Evolutionary conservation across 371 early-diverging fungal species (phyloP).

Genomic region (Mucor piriformis): DNA sequence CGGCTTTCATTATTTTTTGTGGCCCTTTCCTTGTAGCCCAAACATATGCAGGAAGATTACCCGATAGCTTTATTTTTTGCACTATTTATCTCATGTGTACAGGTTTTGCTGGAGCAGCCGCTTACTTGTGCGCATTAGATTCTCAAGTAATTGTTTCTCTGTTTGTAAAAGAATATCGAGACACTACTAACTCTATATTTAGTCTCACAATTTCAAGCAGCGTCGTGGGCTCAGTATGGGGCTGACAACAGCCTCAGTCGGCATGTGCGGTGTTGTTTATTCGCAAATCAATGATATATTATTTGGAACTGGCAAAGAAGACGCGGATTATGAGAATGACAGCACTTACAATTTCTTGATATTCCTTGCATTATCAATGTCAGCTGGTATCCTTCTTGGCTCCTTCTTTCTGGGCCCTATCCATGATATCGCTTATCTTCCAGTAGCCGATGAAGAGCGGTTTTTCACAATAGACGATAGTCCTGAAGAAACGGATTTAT

Average conservation of each 20-base stretch:
- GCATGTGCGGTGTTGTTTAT: slow-evolving; percentile 47
- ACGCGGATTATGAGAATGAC: slow-evolving; percentile 14
- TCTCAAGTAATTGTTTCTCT: slow-evolving; percentile 34
- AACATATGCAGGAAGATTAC: slow-evolving; percentile 42
- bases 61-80: slow-evolving; percentile 32
- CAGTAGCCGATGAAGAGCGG: neutral
- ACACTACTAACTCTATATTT: neutral
- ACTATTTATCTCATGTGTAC: slow-evolving; percentile 36
- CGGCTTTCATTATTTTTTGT: slow-evolving; percentile 35
- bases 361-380: slow-evolving; percentile 35
- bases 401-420: slow-evolving; percentile 41
- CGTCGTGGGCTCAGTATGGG: slow-evolving; percentile 52
- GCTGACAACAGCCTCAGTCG: slow-evolving; percentile 42
- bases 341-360: slow-evolving; percentile 39
- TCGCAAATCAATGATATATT: slow-evolving; percentile 50
- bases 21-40: slow-evolving; percentile 45
- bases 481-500: too few relatives aligned
- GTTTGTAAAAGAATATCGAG: neutral
- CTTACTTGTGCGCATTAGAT: slow-evolving; percentile 48
- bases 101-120: slow-evolving; percentile 46
- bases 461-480: too few relatives aligned
- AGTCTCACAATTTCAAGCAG: slow-evolving; percentile 43
- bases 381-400: slow-evolving; percentile 30
- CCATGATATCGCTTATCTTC: slow-evolving; percentile 2
- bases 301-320: slow-evolving; percentile 21